Evolutionary conservation across 768 basidiomycete species (phyloP).

Genomic region (Tremella mesenterica): DNA sequence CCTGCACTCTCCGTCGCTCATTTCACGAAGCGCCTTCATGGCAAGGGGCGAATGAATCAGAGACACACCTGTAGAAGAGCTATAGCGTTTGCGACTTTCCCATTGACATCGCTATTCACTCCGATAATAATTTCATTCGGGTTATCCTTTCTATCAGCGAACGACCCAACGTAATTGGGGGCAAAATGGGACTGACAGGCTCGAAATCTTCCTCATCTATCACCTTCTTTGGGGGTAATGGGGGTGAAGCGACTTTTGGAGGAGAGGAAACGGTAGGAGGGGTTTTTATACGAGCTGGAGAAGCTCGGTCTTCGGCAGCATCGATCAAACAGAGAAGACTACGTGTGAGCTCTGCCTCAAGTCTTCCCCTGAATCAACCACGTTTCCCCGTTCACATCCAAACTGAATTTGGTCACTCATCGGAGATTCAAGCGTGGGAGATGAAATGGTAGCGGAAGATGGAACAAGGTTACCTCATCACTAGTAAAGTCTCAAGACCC

Average conservation of each 20-base stretch:
- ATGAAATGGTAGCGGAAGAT: too few species aligned
- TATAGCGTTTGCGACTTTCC: slow-evolving; percentile 29
- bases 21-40: neutral
- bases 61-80: slow-evolving; percentile 27
- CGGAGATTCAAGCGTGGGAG: neutral
- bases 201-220: slow-evolving; percentile 37
- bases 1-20: neutral
- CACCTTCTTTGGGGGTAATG: slow-evolving; percentile 9
- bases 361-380: too few species aligned
- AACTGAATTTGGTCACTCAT: neutral
- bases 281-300: neutral
- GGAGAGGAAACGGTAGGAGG: slow-evolving; percentile 1
- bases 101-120: slow-evolving; percentile 21
- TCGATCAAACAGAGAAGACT: slow-evolving; percentile 40
- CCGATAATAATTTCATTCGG: slow-evolving; percentile 41
- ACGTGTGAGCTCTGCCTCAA: neutral
- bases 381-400: neutral
- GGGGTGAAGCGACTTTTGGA: slow-evolving; percentile 4
- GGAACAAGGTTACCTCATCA: slow-evolving; percentile 18
- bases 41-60: neutral
- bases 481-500: slow-evolving; percentile 32
- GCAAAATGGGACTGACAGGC: slow-evolving; percentile 12
- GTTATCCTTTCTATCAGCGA: slow-evolving; percentile 19
- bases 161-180: neutral
- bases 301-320: slow-evolving; percentile 23